Conservation (phyloP, 2,329 filamentous ascomycete species). For the Sarocladiaceae sp. region DNA sequence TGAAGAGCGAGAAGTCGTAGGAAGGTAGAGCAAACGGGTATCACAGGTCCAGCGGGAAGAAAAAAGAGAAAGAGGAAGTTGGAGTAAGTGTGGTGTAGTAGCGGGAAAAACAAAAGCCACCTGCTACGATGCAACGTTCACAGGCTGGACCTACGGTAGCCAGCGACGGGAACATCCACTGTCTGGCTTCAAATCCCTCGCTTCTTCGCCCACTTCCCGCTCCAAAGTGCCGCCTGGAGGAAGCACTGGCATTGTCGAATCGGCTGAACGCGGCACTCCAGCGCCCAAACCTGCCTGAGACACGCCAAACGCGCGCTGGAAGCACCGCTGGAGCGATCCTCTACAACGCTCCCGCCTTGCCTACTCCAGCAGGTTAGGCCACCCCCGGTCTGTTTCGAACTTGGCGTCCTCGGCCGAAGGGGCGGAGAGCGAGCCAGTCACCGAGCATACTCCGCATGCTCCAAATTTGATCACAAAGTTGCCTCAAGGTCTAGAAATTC, state of each 20-base stretch:
- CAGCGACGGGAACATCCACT: no score
- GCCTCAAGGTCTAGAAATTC: not conserved
- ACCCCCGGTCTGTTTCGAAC: conserved; percentile 5
- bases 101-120: conserved; percentile 12
- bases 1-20: conserved; percentile 5
- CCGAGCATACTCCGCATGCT: conserved; percentile 8
- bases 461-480: not conserved
- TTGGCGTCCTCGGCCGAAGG: conserved; percentile 12
- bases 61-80: conserved; percentile 13
- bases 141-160: no score
- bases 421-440: conserved; percentile 15
- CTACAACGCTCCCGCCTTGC: no score
- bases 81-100: conserved; percentile 9
- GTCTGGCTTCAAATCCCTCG: conserved; percentile 7
- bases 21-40: conserved; percentile 4
- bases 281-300: not conserved
- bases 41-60: conserved; percentile 12
- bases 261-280: not conserved
- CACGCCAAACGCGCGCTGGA: conserved; percentile 3
- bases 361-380: no score
- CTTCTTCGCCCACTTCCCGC: not conserved
- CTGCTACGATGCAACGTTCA: not conserved
- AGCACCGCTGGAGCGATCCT: conserved; percentile 6
- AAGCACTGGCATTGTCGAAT: not conserved
- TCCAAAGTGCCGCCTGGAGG: not conserved